Conservation (phyloP, 1,284 basidiomycete species). For the Leccinum fuscescens region DNA sequence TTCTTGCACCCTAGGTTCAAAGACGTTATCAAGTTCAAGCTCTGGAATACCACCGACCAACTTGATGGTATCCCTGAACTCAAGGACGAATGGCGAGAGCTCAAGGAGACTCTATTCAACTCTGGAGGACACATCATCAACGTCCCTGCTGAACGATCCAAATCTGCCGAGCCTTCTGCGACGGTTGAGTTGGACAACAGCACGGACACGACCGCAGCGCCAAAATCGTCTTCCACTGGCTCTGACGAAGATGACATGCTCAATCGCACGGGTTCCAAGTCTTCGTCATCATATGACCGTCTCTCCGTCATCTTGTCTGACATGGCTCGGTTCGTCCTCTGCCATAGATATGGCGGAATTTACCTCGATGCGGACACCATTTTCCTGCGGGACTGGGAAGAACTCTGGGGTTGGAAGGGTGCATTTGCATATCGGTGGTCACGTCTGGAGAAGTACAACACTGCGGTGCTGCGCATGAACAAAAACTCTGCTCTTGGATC, state of each 20-base stretch:
- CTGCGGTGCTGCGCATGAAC: conserved; percentile 82
- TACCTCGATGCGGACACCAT: conserved; percentile 89
- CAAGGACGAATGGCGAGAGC: conserved; percentile 73
- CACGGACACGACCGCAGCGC: conserved; percentile 20
- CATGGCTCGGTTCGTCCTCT: conserved; percentile 84
- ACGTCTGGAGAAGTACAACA: conserved; percentile 80
- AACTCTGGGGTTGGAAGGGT: conserved; percentile 84
- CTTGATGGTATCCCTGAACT: conserved; percentile 79
- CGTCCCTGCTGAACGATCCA: conserved; percentile 44
- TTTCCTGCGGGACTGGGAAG: conserved; percentile 89
- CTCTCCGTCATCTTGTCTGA: conserved; percentile 83
- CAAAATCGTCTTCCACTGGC: conserved; percentile 27
- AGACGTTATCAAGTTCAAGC: conserved; percentile 79
- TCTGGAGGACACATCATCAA: conserved; percentile 65
- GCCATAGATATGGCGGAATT: conserved; percentile 82
- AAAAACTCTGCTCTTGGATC: conserved; percentile 78
- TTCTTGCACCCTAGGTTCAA: conserved; percentile 81
- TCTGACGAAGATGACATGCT: conserved; percentile 58
- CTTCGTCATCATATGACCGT: conserved; percentile 72
- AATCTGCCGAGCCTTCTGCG: conserved; percentile 20
- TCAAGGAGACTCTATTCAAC: conserved; percentile 67
- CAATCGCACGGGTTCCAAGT: conserved; percentile 75
- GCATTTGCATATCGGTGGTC: conserved; percentile 89
- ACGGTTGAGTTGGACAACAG: conserved; percentile 21
- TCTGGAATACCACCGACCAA: conserved; percentile 91